Evolutionary conservation across 306 rosid genomes (phyloP).

Genomic region (Heteromeles arbutifolia): DNA sequence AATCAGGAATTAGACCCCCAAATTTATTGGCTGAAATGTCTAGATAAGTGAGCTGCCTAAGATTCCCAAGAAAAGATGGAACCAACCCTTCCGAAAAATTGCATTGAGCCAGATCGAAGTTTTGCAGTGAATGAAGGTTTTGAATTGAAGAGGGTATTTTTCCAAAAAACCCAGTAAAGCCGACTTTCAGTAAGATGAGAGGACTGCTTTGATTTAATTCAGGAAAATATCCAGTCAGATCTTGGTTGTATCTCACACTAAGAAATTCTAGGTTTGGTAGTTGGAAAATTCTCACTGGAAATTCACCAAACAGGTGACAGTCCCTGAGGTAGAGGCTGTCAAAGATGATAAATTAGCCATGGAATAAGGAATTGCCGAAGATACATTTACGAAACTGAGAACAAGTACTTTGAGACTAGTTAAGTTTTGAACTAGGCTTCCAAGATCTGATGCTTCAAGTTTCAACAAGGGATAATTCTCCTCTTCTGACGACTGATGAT

Average conservation of each 20-base stretch:
- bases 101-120: background rate
- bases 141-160: background rate
- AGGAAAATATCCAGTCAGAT: conserved; percentile 15
- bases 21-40: background rate
- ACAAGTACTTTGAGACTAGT: background rate
- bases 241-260: background rate
- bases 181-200: background rate
- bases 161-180: background rate
- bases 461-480: background rate
- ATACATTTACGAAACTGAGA: background rate
- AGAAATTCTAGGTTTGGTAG: conserved; percentile 9
- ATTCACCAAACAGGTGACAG: conserved; percentile 21
- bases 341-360: conserved; percentile 16
- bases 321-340: background rate
- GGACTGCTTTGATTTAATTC: background rate
- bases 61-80: conserved; percentile 10
- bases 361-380: conserved; percentile 6
- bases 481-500: too few relatives aligned
- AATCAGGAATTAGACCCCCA: conserved; percentile 2
- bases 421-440: background rate
- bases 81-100: background rate
- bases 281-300: conserved; percentile 23
- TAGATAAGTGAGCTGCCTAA: background rate
- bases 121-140: background rate
- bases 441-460: background rate